Evolutionary conservation across 257 asterid species (phyloP).

Genomic region (Leonotis leonurus): DNA sequence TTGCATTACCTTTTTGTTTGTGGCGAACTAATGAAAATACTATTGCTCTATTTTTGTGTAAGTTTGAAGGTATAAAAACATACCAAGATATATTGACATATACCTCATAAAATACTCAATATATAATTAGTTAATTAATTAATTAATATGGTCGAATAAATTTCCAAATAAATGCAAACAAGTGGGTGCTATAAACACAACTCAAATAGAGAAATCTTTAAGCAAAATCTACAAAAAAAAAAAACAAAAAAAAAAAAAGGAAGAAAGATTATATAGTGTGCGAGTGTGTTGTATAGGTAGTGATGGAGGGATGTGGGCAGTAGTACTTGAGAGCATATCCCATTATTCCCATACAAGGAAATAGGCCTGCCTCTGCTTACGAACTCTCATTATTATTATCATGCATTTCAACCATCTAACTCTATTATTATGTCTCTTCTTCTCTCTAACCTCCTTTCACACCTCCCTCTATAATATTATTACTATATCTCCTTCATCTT

Average conservation of each 20-base stretch:
- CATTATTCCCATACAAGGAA: conserved; percentile 46
- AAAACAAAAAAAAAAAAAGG: too few species aligned
- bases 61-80: too few species aligned
- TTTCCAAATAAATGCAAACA: background rate
- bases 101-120: too few species aligned
- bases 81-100: too few species aligned
- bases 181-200: background rate
- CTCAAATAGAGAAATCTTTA: background rate
- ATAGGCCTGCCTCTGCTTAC: conserved; percentile 47
- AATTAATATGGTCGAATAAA: background rate
- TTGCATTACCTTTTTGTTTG: too few species aligned
- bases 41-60: too few species aligned
- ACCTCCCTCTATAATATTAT: background rate
- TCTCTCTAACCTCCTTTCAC: conserved; percentile 29
- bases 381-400: conserved; percentile 70
- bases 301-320: conserved; percentile 25
- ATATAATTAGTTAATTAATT: background rate
- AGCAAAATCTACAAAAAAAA: background rate
- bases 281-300: background rate
- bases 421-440: conserved; percentile 74
- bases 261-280: too few species aligned
- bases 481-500: too few species aligned
- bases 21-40: too few species aligned
- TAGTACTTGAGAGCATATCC: conserved; percentile 59
- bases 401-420: conserved; percentile 47